Base-by-base conservation (phyloP, 768 basidiomycete genomes). In the Suillus hirtellus region DNA sequence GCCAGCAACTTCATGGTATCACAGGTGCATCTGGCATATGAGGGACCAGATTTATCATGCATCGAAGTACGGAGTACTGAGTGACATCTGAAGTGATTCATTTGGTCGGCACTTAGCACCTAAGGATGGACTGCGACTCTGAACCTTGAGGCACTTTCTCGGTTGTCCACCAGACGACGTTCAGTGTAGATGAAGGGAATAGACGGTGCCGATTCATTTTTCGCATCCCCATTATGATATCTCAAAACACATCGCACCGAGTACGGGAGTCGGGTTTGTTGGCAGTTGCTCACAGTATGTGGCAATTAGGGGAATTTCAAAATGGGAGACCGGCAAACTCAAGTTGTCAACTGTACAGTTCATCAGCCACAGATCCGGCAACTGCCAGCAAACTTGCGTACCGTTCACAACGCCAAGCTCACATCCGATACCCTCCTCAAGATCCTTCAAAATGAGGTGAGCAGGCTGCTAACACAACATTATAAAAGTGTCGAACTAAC, bases 371-470 rank as follows among this genome's bases (percentile, higher is more conserved):
- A 19, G 0, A 35, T 40, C 21, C 71, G 74, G 75, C 61, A 71
- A 75, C 61, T 59, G 56, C 74, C 75, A 68, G 19, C 17, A 40
- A 44, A 60, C 49, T 52, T 47, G 7, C 21, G 40, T 53, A 58
- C 53, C 34, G 40, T 42, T 17, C 11, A 15, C 52, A 44, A 40
- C 50, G 58, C 37, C 55, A 46, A 61, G 43, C 59, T 64, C 60
- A 24, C 17, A 64, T 24, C 59, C 59, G 44, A 54, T 65, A 19
- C 46, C 64, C 47, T 59, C 67, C 60, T 68, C 66, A 72, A 66
- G 70, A 54, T 63, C 66, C 46, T 65, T 78, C 81, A 82, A 84
- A 81, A 89, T 89, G 87, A 88, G 87, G 87, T 88, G 72, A 62
- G 82, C 75, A 38, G 53, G 11, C 47, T 15, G 21, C 31, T 21